Conservation (phyloP, 768 basidiomycete species). For the Leccinum rimulosum region DNA sequence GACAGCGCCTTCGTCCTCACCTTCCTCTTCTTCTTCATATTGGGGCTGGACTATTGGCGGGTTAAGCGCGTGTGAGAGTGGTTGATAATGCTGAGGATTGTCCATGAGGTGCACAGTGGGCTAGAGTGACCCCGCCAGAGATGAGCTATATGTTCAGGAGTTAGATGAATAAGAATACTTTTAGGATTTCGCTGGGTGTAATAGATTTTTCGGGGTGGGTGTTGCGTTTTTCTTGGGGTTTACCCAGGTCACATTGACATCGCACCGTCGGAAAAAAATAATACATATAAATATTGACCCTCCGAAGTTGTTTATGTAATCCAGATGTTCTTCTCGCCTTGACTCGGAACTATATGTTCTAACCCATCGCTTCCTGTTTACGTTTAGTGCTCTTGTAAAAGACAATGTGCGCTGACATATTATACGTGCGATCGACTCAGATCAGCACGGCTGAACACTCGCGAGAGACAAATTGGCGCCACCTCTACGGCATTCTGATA, state of each 20-base stretch:
- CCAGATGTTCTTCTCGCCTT: neutral
- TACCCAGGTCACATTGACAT: conserved; percentile 24
- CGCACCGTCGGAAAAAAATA: conserved; percentile 23
- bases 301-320: conserved; percentile 23
- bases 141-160: conserved; percentile 26
- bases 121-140: conserved; percentile 1
- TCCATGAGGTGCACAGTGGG: conserved; percentile 37
- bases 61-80: conserved; percentile 74
- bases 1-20: conserved; percentile 72
- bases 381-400: no score
- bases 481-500: conserved; percentile 52
- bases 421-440: no score
- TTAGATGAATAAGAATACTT: conserved; percentile 17
- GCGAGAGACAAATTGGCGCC: conserved; percentile 39
- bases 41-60: conserved; percentile 42
- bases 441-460: no score
- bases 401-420: no score
- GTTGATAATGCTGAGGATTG: conserved; percentile 79
- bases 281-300: conserved; percentile 23
- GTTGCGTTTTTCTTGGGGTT: conserved; percentile 28
- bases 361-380: no score
- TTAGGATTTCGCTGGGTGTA: conserved; percentile 31
- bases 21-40: conserved; percentile 58
- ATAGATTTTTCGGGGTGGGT: conserved; percentile 30
- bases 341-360: no score